Evolutionary conservation across 148 eudicot species (phyloP).

Genomic region (Persicaria maculosa): DNA sequence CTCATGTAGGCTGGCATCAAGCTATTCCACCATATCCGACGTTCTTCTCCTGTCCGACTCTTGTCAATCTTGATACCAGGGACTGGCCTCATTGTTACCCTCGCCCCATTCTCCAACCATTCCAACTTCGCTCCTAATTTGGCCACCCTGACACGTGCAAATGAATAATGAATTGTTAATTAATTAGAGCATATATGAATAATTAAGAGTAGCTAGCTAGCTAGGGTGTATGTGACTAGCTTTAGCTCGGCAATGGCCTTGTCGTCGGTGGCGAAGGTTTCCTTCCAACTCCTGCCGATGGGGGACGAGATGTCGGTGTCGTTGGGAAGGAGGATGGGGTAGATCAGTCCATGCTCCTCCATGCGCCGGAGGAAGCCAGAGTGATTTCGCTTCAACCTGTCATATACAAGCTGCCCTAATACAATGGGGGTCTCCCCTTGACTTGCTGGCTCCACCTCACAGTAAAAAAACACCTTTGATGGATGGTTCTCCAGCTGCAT

Average conservation of each 20-base stretch:
- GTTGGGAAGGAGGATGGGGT: background rate
- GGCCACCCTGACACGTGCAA: background rate
- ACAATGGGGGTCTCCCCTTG: background rate
- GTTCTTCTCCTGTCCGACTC: background rate
- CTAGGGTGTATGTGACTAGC: background rate
- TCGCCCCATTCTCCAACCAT: background rate
- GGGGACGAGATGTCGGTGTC: background rate
- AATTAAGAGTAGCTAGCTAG: background rate
- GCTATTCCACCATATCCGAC: conserved; percentile 5
- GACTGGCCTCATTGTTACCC: background rate
- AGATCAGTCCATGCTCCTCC: background rate
- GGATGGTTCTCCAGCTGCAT: background rate
- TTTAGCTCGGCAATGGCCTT: conserved; percentile 3
- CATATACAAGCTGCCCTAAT: background rate
- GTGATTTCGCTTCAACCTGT: background rate
- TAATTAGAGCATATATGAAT: background rate
- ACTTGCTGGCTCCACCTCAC: conserved; percentile 4
- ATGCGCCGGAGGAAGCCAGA: background rate
- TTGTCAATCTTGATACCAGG: background rate
- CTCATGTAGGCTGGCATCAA: background rate
- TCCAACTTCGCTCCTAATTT: background rate
- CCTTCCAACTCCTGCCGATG: background rate
- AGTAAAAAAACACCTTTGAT: conserved; percentile 1
- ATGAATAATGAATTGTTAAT: background rate
- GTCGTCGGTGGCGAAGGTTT: background rate